Conservation (phyloP, 1,139 yeast species). For the Blastobotrys apis region DNA sequence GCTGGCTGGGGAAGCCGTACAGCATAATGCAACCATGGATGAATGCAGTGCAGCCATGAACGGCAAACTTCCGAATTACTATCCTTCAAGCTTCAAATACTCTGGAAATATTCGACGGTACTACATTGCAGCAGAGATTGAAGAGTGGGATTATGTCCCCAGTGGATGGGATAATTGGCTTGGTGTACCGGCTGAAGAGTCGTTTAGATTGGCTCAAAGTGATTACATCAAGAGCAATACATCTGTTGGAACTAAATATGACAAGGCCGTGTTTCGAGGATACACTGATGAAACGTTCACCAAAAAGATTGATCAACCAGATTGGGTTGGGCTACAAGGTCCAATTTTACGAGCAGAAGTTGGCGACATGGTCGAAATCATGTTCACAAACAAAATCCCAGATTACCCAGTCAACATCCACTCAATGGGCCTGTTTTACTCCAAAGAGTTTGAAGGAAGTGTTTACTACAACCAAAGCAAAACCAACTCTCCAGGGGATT, state of each 20-base stretch:
- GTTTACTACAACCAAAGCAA: slow-evolving; percentile 5
- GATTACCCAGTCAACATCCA: slow-evolving; percentile 7
- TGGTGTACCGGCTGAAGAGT: slow-evolving; percentile 9
- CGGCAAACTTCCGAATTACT: slow-evolving; percentile 8
- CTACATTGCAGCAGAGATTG: slow-evolving; percentile 7
- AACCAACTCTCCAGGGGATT: slow-evolving; percentile 6
- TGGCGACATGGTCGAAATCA: slow-evolving; percentile 10
- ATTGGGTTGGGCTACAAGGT: slow-evolving; percentile 9
- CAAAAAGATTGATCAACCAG: not conserved
- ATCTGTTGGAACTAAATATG: slow-evolving; percentile 10
- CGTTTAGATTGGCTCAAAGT: slow-evolving; percentile 1
- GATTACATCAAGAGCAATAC: slow-evolving; percentile 4
- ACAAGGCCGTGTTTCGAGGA: slow-evolving; percentile 11
- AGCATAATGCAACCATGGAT: slow-evolving; percentile 1
- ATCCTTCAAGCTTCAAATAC: slow-evolving; percentile 5
- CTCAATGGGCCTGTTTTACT: slow-evolving; percentile 12
- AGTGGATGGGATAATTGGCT: slow-evolving; percentile 13
- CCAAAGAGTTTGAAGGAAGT: slow-evolving; percentile 10
- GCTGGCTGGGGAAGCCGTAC: slow-evolving; percentile 3
- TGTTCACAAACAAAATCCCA: slow-evolving; percentile 8
- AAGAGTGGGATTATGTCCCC: slow-evolving; percentile 12
- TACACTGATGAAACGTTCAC: slow-evolving; percentile 11
- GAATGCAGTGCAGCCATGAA: slow-evolving; percentile 8
- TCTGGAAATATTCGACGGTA: slow-evolving; percentile 12
- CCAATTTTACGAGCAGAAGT: slow-evolving; percentile 12